phyloP scores from a whole-genome alignment of 2,329 filamentous ascomycete species.

The Fusarium sp. region DNA sequence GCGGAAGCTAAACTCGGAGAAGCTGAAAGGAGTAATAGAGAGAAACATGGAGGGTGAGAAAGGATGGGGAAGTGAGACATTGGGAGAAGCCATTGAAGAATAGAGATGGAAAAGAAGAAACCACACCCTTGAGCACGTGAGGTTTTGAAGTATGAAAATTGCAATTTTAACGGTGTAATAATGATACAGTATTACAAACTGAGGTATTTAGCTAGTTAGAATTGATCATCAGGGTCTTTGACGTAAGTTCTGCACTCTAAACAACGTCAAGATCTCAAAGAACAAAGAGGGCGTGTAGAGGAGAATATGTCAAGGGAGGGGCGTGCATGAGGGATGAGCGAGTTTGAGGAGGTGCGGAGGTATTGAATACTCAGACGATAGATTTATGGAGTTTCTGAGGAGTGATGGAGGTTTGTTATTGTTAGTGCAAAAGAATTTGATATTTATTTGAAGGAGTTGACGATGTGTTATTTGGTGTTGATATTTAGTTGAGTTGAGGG shows the following conservation, averaged over 20 bases:
- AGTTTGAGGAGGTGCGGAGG: constrained; percentile 28
- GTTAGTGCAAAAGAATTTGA: constrained; percentile 21
- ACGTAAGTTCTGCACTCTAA: constrained; percentile 6
- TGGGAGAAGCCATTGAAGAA: constrained; percentile 28
- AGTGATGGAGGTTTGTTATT: constrained; percentile 19
- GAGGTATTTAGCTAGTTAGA: neutral
- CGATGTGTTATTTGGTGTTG: constrained; percentile 7
- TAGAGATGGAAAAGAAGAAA: constrained; percentile 7
- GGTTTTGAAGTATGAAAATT: neutral
- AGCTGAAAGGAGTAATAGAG: constrained; percentile 26
- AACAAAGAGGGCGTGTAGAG: constrained; percentile 16
- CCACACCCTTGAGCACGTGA: constrained; percentile 12
- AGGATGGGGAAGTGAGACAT: constrained; percentile 37
- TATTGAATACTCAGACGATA: constrained; percentile 42
- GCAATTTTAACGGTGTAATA: constrained; percentile 1
- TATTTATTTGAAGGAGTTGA: constrained; percentile 16
- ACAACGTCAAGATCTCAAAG: neutral
- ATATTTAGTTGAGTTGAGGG: constrained; percentile 9
- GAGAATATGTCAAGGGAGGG: constrained; percentile 28
- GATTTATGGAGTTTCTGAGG: constrained; percentile 21
- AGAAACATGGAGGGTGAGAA: constrained; percentile 22
- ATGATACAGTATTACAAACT: neutral
- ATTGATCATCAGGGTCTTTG: constrained; percentile 2
- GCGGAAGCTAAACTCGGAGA: constrained; percentile 25
- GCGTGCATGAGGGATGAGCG: constrained; percentile 29